These are phyloP conservation scores for Colletotrichum tropicale DNA, from an alignment of 2,329 filamentous ascomycete genomes.

Conservation along the genomic window DNA sequence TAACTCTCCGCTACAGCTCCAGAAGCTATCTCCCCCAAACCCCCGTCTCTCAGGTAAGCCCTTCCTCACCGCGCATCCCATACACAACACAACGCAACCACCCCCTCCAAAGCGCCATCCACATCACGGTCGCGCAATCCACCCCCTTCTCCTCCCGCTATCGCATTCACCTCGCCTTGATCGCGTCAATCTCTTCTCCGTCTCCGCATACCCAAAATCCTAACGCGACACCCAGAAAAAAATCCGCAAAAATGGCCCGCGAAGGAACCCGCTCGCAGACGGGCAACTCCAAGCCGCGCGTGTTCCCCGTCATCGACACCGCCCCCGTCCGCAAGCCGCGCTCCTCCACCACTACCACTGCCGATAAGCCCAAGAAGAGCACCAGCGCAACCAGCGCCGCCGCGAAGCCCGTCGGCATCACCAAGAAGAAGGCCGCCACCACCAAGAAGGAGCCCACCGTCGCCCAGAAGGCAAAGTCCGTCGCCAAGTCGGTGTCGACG, in stretches of 20 bases:
- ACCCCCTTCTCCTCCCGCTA: background rate
- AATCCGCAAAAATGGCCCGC: slow-evolving; percentile 43
- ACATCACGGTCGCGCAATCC: background rate
- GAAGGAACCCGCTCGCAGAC: slow-evolving; percentile 58
- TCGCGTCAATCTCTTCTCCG: background rate
- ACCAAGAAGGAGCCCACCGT: slow-evolving; percentile 19
- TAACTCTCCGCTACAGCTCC: background rate
- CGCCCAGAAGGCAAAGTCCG: slow-evolving; percentile 19
- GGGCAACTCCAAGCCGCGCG: slow-evolving; percentile 57
- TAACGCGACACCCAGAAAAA: background rate
- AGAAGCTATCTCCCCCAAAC: background rate
- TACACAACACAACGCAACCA: background rate
- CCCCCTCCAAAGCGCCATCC: background rate
- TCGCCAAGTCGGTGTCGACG: slow-evolving; percentile 14
- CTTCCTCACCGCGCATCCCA: background rate
- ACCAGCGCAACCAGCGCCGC: slow-evolving; percentile 8
- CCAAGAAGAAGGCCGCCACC: slow-evolving; percentile 19
- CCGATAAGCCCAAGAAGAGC: slow-evolving; percentile 11
- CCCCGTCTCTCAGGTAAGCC: background rate
- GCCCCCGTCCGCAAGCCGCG: slow-evolving; percentile 48
- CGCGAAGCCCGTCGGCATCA: slow-evolving; percentile 19
- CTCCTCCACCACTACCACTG: slow-evolving; percentile 15
- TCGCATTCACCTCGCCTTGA: background rate
- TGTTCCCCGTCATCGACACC: slow-evolving; percentile 54
- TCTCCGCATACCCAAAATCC: background rate